Base-by-base conservation (phyloP, 2,329 filamentous ascomycete genomes). In the Colletotrichum tabaci region DNA sequence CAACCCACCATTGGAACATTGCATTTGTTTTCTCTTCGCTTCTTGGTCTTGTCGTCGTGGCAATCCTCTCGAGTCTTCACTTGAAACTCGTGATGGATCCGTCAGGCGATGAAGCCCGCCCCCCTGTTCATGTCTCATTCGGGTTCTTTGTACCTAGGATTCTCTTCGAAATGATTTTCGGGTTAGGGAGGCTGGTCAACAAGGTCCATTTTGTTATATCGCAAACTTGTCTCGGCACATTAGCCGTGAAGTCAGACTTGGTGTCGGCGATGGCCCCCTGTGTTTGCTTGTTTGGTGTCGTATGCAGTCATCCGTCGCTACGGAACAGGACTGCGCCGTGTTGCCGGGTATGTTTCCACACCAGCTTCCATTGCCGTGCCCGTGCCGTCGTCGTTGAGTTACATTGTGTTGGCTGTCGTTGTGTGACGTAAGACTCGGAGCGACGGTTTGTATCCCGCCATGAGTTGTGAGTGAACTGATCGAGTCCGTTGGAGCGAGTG, bases 131-230 rank as follows among this genome's bases (percentile, higher is more conserved):
- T 53, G 62, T 53, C n/a, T 52, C 40, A 57, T 63, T 71, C 66
- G 62, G 30, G 71, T 56, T 68, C 64, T 61, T 58, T 67, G 64
- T 73, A 72, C 64, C 64, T 72, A 65, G 60, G 35, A 42, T 71
- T 52, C 47, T 58, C 38, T 56, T 46, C 55, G 62, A 67, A 58
- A 69, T 68, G 57, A 61, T 26, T 26, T 64, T 72, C 26, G 69
- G 56, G 60, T 61, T 73, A 72, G 69, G 64, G 64, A 73, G 56
- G 61, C 46, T 63, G 65, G 56, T 65, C 69, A 61, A 69, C 69
- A 18, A 40, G 40, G 52, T 65, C 53, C 53, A 67, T 47, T 67
- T 52, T 12, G 35, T 61, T 30, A 30, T 55, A 50, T 57, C 18
- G 38, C 52, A 58, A 63, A 46, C 16, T 13, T 18, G 26, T 61